Evolutionary conservation across 2,329 filamentous ascomycete species (phyloP), one percentile per base, ranked within the genome.

Genomic region (Ophiosphaerella korrae): DNA sequence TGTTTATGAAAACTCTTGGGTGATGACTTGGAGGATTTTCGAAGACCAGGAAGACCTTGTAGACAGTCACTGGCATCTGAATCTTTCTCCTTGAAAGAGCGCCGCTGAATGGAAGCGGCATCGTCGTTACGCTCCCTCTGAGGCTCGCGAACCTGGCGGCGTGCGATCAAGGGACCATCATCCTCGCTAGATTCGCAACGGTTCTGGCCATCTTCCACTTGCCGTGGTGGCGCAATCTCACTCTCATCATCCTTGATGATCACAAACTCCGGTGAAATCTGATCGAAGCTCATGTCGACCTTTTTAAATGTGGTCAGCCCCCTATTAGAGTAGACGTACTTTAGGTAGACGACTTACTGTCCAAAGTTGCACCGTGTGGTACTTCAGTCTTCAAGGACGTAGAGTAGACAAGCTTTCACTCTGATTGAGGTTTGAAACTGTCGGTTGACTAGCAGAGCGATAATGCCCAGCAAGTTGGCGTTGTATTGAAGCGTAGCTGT

Each of bases 1-100:
- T 44, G 40, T 21, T 53, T 58, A 13, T 41, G 32, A 2, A 23
- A 6, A 3, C 33, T 50, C 34, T 52, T 55, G 8, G 45, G 23
- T 1, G 45, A 34, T 5, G 40, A 31, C 12, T 54, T 58, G 12
- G 26, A 9, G 9, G 48, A 23, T 18, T 52, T 47, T 4, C 23
- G 45, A 7, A 51, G 33, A 37, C 21, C n/a, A 26, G 36, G 36
- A 33, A 31, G 36, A 7, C 41, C 31, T 11, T 3, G 35, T 7
- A 13, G 12, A 21, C 34, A n/a, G 18, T 36, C 37, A 9, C 7
- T 16, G 7, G 48, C 34, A 2, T 42, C 14, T 24, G 4, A 29
- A n/a, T 26, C 8, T 13, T 32, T 12, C 4, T 42, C 34, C 21
- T 16, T 16, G 13, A 29, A 13, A 7, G 40, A 16, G 35, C 39